phyloP scores from a whole-genome alignment of 371 early-diverging fungal genomes.

The Haplosporangium sp. region DNA sequence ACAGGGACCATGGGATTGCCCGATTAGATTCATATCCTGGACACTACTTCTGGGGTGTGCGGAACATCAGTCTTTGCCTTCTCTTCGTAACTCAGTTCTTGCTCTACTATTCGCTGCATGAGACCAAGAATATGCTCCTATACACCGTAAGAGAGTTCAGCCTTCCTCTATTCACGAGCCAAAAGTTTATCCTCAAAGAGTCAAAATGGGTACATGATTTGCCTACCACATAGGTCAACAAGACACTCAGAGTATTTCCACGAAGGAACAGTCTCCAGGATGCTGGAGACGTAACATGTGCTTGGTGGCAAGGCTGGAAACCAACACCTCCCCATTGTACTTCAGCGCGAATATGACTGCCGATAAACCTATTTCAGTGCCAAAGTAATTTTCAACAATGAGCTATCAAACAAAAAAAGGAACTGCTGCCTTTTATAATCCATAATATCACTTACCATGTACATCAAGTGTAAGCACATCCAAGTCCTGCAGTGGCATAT shows the following conservation, averaged over 20 bases:
- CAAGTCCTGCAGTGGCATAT: conserved; percentile 13
- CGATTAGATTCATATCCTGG: too few species aligned
- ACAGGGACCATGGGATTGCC: too few species aligned
- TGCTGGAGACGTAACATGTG: conserved; percentile 19
- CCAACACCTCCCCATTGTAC: conserved; percentile 18
- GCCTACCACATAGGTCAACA: conserved; percentile 21
- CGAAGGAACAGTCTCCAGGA: conserved; percentile 18
- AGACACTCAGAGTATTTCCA: conserved; percentile 12
- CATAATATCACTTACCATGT: conserved; percentile 16
- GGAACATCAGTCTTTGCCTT: conserved; percentile 1
- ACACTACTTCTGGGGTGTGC: conserved; percentile 7
- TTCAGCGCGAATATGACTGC: conserved; percentile 16
- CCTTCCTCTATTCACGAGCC: conserved; percentile 4
- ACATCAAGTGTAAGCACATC: conserved; percentile 23
- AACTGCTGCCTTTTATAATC: not conserved
- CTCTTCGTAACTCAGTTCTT: conserved; percentile 5
- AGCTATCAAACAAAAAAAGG: not conserved
- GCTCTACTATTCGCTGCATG: conserved; percentile 7
- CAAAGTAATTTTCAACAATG: not conserved
- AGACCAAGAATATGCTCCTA: conserved; percentile 11
- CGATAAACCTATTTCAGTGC: conserved; percentile 16
- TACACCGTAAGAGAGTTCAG: not conserved
- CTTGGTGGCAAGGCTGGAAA: conserved; percentile 24
- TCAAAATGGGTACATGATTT: not conserved
- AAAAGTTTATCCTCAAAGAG: not conserved